These are phyloP conservation scores for Wickerhamomyces kurtzmanii DNA, from an alignment of 805 yeast genomes.

Conservation along the genomic window DNA sequence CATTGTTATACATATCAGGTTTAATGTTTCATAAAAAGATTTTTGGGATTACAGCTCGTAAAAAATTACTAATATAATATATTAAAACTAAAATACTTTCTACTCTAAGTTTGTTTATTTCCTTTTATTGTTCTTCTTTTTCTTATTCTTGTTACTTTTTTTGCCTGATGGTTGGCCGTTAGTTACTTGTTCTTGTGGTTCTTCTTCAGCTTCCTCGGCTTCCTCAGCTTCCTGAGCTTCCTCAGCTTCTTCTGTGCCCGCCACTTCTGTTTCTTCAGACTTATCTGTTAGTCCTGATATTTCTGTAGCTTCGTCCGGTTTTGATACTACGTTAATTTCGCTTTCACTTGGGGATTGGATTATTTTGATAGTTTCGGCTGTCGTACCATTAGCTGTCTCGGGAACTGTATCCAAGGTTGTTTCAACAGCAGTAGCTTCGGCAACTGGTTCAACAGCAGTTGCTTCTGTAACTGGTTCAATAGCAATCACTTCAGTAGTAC, in stretches of 20 bases:
- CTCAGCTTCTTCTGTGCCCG: conserved; percentile 5
- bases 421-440: background rate
- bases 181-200: conserved; percentile 6
- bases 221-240: conserved; percentile 9
- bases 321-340: background rate
- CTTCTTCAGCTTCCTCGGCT: conserved; percentile 10
- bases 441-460: conserved; percentile 1
- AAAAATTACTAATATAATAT: conserved; percentile 1
- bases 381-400: conserved; percentile 5
- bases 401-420: conserved; percentile 1
- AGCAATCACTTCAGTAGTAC: conserved; percentile 5
- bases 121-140: conserved; percentile 4
- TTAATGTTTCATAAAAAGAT: background rate
- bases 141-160: conserved; percentile 7
- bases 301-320: conserved; percentile 1
- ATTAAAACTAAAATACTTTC: conserved; percentile 1
- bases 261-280: conserved; percentile 3
- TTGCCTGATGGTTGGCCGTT: conserved; percentile 6
- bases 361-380: too few relatives aligned
- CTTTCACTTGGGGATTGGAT: too few relatives aligned
- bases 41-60: conserved; percentile 1
- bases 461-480: conserved; percentile 6
- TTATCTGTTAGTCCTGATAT: conserved; percentile 6
- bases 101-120: conserved; percentile 1
- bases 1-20: conserved; percentile 1